Evolutionary conservation across 2,329 filamentous ascomycete species (phyloP).

Genomic region (Gnomoniopsis smithogilvyi): DNA sequence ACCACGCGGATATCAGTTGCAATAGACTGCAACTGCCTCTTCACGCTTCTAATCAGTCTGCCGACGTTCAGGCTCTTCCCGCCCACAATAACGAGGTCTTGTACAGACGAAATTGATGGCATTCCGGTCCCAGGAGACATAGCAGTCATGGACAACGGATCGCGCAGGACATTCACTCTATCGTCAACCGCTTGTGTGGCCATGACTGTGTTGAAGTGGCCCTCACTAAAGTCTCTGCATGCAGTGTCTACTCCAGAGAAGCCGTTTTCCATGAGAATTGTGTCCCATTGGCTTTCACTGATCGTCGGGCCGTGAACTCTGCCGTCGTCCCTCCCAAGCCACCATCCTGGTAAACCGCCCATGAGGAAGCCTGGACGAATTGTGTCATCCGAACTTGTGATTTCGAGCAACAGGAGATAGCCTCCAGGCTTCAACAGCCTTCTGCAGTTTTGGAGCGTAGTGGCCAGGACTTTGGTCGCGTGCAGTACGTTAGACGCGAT

Average conservation of each 20-base stretch:
- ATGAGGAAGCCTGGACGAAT: slow-evolving; percentile 20
- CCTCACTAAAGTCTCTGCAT: not conserved
- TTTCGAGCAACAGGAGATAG: slow-evolving; percentile 27
- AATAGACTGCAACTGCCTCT: too few species aligned
- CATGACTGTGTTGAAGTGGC: not conserved
- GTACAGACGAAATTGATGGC: too few species aligned
- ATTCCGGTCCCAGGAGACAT: too few species aligned
- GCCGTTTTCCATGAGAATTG: not conserved
- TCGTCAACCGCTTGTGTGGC: not conserved
- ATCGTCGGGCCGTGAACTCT: not conserved
- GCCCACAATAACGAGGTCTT: too few species aligned
- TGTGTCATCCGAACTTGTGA: slow-evolving; percentile 15
- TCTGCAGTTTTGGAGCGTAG: slow-evolving; percentile 22
- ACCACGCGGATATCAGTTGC: too few species aligned
- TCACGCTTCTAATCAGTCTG: too few species aligned
- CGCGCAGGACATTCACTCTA: too few species aligned
- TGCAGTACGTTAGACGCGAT: slow-evolving; percentile 30
- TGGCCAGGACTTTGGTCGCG: slow-evolving; percentile 21
- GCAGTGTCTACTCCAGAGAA: not conserved
- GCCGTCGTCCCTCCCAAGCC: not conserved
- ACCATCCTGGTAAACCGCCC: not conserved
- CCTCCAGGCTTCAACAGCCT: slow-evolving; percentile 30
- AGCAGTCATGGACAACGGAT: too few species aligned
- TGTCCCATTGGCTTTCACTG: not conserved
- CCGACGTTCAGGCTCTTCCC: too few species aligned